A percentile compares a stretch with the other conserved stretches of the same genome.
phyloP scores from a whole-genome alignment of 495 filamentous ascomycete genomes.

The Xylaria cubensis region DNA sequence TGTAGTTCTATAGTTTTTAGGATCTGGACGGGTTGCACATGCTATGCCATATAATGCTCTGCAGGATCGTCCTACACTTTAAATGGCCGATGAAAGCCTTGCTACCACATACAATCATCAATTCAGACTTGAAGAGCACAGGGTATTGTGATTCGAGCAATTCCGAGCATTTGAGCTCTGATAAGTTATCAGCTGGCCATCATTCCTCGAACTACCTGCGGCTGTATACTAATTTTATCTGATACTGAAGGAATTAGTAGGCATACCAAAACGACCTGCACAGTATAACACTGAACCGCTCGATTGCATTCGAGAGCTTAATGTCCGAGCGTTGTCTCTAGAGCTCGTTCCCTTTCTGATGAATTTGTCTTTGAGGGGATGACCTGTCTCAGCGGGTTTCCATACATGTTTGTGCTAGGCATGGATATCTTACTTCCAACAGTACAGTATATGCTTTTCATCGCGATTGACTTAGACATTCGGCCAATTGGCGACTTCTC shows the following conservation, averaged over 20 bases:
- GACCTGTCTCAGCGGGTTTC: conserved; percentile 20
- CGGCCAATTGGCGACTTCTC: not conserved
- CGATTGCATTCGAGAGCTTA: too few species aligned
- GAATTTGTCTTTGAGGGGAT: conserved; percentile 17
- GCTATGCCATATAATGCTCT: conserved; percentile 10
- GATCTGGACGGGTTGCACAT: not conserved
- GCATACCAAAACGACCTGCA: conserved; percentile 7
- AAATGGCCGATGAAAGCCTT: not conserved
- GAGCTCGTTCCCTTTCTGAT: conserved; percentile 8
- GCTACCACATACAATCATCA: not conserved
- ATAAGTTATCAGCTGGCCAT: not conserved
- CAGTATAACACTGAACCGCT: conserved; percentile 6
- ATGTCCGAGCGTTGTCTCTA: conserved; percentile 1
- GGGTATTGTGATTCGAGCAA: not conserved
- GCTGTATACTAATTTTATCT: conserved; percentile 2
- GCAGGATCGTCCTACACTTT: not conserved
- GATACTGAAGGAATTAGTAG: not conserved
- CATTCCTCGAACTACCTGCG: not conserved
- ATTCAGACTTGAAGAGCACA: not conserved
- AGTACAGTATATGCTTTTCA: not conserved
- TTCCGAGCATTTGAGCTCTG: not conserved
- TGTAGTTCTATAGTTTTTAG: not conserved
- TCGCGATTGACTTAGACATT: not conserved
- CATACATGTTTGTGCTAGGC: conserved; percentile 16
- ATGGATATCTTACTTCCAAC: not conserved